phyloP scores from a whole-genome alignment of 2,329 filamentous ascomycete genomes.

The Fusarium verrucosum region DNA sequence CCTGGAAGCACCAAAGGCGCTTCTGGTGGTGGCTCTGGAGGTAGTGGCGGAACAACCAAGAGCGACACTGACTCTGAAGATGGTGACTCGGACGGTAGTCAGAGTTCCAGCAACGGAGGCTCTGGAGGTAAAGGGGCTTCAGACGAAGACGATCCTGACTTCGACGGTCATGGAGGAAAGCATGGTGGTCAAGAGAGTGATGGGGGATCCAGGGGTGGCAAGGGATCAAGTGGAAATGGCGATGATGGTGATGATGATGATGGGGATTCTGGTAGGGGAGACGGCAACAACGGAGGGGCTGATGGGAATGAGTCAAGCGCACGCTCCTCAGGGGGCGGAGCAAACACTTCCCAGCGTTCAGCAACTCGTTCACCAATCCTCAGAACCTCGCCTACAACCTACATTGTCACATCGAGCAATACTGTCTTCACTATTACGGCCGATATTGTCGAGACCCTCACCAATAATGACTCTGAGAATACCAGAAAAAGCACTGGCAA shows the following conservation, averaged over 20 bases:
- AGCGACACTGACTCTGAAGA: neutral
- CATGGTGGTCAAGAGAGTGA: neutral
- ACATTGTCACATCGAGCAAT: neutral
- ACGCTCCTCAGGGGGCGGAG: neutral
- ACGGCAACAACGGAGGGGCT: neutral
- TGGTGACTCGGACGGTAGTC: neutral
- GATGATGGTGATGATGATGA: neutral
- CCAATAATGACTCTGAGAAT: neutral
- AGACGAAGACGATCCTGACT: neutral
- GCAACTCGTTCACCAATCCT: neutral
- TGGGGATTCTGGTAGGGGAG: neutral
- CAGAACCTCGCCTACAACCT: neutral
- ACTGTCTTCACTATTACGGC: slow-evolving; percentile 1
- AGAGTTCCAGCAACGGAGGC: neutral
- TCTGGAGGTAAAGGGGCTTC: neutral
- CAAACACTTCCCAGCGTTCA: neutral
- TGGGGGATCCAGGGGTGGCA: neutral
- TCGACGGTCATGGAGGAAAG: neutral
- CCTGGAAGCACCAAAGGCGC: neutral
- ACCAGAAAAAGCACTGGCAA: neutral
- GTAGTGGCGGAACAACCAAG: neutral
- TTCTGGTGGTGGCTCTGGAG: neutral
- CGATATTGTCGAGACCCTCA: neutral
- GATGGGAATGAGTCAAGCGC: neutral
- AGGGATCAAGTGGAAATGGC: neutral